These are phyloP conservation scores for Paecilomyces fulvus DNA, from an alignment of 2,329 filamentous ascomycete species.

Conservation along the genomic window DNA sequence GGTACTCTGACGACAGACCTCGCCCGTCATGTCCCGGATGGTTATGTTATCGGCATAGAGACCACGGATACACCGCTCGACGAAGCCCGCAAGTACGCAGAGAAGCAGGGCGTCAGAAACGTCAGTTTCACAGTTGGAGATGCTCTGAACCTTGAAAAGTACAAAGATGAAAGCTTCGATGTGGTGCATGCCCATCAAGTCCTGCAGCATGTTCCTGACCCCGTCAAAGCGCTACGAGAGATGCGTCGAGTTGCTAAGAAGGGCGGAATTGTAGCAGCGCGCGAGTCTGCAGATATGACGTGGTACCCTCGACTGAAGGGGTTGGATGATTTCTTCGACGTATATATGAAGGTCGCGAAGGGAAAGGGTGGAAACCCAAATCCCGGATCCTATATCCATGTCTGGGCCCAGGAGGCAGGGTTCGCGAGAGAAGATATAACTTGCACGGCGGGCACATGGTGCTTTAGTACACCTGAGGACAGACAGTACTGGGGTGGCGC, in stretches of 20 bases:
- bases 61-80: constrained; percentile 22
- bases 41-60: constrained; percentile 32
- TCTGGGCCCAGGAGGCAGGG: constrained; percentile 18
- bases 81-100: constrained; percentile 23
- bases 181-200: constrained; percentile 54
- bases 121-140: constrained; percentile 28
- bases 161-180: constrained; percentile 45
- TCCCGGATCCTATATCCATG: constrained; percentile 15
- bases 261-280: constrained; percentile 45
- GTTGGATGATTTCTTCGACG: constrained; percentile 15
- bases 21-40: constrained; percentile 25
- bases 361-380: constrained; percentile 6
- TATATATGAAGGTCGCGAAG: constrained; percentile 13
- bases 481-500: constrained; percentile 5
- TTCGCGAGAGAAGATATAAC: constrained; percentile 12
- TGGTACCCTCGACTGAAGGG: constrained; percentile 26
- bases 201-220: constrained; percentile 47
- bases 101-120: constrained; percentile 21
- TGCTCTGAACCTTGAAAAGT: constrained; percentile 32
- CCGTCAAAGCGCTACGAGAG: constrained; percentile 43
- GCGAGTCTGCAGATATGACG: constrained; percentile 30
- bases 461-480: constrained; percentile 5
- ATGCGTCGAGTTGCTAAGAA: constrained; percentile 47
- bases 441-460: constrained; percentile 7
- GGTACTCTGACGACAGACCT: constrained; percentile 37